Percentiles rank a stretch among this genome's conserved stretches.
phyloP scores from a whole-genome alignment of 2,329 filamentous ascomycete species.

The Cercospora nicotianae region DNA sequence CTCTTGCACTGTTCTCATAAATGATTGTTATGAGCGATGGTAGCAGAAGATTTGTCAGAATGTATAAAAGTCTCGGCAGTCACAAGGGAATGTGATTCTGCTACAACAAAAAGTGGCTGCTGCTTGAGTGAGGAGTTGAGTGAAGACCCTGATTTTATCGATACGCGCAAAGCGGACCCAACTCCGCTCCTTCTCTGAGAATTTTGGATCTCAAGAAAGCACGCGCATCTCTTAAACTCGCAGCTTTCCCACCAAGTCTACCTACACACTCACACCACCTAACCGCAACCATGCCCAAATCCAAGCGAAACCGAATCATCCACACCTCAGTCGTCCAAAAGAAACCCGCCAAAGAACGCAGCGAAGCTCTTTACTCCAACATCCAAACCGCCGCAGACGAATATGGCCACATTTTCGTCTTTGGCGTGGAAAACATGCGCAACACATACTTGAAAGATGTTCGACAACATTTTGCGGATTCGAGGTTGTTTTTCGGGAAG shows the following conservation, averaged over 20 bases:
- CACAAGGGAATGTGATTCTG: no score
- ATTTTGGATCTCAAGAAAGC: background rate
- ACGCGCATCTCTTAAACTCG: background rate
- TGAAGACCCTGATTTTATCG: background rate
- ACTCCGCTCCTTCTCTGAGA: background rate
- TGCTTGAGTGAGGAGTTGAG: background rate
- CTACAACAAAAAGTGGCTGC: no score
- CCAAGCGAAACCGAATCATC: slow-evolving; percentile 85
- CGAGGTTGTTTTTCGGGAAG: slow-evolving; percentile 96
- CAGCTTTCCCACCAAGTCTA: background rate
- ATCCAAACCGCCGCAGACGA: slow-evolving; percentile 81
- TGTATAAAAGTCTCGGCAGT: no score
- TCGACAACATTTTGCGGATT: slow-evolving; percentile 78
- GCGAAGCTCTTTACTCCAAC: slow-evolving; percentile 82
- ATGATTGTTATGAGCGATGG: no score
- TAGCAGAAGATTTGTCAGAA: no score
- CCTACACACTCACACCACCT: background rate
- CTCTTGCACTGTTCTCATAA: no score
- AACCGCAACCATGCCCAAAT: slow-evolving; percentile 77
- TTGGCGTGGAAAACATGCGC: slow-evolving; percentile 94
- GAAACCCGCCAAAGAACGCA: slow-evolving; percentile 82
- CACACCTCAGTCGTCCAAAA: slow-evolving; percentile 89
- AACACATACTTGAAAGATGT: slow-evolving; percentile 95
- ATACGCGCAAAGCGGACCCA: background rate
- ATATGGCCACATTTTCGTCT: slow-evolving; percentile 91